Evolutionary conservation across 768 basidiomycete genomes (phyloP), one percentile per base, ranked within the genome.

Genomic region (Amanita thiersii): DNA sequence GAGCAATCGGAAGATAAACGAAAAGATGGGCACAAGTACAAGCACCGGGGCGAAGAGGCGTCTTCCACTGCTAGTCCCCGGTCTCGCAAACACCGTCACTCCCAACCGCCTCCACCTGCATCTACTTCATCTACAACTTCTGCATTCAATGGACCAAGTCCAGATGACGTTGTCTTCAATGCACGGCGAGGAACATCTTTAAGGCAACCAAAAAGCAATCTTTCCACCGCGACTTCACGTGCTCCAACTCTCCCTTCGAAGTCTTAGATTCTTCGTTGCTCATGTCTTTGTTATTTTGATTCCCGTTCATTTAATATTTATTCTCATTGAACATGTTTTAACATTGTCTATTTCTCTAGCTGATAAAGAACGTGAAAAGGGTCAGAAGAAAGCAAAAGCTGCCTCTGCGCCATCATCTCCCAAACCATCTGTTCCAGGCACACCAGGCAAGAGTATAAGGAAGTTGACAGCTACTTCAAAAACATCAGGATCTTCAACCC

Each of bases 121-220:
- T 46, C 64, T 29, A 52, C 54, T 5, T 52, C 61, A 10, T 52
- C 63, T 12, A 55, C 57, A 29, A 60, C 64, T 2, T 88, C 87
- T 56, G 63, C 77, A 7, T 90, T 92, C 54, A 79, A 91, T 47
- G 73, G 70, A 17, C 88, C 87, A 25, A 96, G 92, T 59, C 94
- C 94, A 15, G 94, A 98, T 51, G 94, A 97, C 53, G 62, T 87
- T 48, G 79, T 97, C 6, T 66, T 86, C 52, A 77, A 77, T 50
- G 87, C 90, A 40, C 77, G 90, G 37, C 79, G 74, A 40, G 86
- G 86, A 34, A 86, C 90, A 3, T 63, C 79, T 21, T 61, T 84
- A 36, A 69, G 60, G 8, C 63, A 69, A 41, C 62, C 64, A 40
- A 60, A 50, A 39, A 47, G 53, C 32, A 23, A 53, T 25, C 25